Evolutionary conservation across 352 stramenopile genomes (phyloP), one percentile per base, ranked within the genome.

Genomic region (Stramenopiles sp.): DNA sequence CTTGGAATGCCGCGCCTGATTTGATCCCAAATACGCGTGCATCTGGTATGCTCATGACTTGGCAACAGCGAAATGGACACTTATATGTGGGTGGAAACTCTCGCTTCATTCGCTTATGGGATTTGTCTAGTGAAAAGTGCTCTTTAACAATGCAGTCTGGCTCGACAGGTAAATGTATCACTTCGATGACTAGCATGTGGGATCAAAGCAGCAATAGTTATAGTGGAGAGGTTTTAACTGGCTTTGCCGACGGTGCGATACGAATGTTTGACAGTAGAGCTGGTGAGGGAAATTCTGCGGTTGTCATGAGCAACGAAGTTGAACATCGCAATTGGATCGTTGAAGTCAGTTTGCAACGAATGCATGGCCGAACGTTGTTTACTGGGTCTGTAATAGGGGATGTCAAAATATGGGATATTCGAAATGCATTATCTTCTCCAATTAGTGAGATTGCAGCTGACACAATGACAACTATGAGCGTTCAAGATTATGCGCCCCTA

Each of bases 381-480:
- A 98, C 92, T 0, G 95, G 95, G 4, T 97, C 90, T 27, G 90
- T 98, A 0, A 93, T 88, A 29, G 96, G 96, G 0, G 92, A 96
- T 76, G 87, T 99, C 31, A 97, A 97, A 84, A 96, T 98, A 67
- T 99, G 95, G 95, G 96, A 99, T 84, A 83, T 99, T 76, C 88
- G 96, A 0, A 87, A 94, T 80, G 90, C 90, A 22, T 90, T 93
- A 84, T 88, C 92, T 44, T 95, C 91, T 32, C 90, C 93, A 1
- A n/a, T n/a, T n/a, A n/a, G n/a, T n/a, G n/a, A n/a, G n/a, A n/a
- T n/a, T n/a, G n/a, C n/a, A n/a, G n/a, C n/a, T n/a, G n/a, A n/a
- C n/a, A n/a, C n/a, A n/a, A 98, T 99, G 93, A 99, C 96, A 0
- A 93, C 95, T 8, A 87, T 99, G 7, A 91, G 92, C 0, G 90